Conservation (phyloP, 495 filamentous ascomycete species). For the Penicillium waksmanii region DNA sequence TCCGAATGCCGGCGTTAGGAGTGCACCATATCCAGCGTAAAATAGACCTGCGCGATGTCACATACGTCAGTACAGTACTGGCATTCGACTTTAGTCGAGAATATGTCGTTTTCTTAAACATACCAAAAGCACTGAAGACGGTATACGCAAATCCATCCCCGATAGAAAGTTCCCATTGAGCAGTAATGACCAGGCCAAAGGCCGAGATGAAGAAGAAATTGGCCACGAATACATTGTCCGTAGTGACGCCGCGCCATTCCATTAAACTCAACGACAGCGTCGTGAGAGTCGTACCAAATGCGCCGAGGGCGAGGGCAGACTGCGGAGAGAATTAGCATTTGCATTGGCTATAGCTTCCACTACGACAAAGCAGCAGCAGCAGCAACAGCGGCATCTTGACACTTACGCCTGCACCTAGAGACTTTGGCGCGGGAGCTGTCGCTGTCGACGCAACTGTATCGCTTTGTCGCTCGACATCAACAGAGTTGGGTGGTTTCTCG, state of each 20-base stretch:
- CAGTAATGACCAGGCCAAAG: constrained; percentile 53
- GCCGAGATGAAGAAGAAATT: constrained; percentile 56
- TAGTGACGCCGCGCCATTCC: constrained; percentile 52
- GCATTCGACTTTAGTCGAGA: too few relatives aligned
- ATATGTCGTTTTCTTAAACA: background rate
- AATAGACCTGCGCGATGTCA: constrained; percentile 37
- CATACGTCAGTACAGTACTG: too few relatives aligned
- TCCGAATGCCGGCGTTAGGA: constrained; percentile 45
- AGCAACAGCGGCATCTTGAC: constrained; percentile 8
- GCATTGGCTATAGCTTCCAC: too few relatives aligned
- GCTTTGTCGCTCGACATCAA: constrained; percentile 27
- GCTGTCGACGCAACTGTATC: background rate
- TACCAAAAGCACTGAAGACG: constrained; percentile 50
- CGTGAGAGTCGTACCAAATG: constrained; percentile 54
- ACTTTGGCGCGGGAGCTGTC: constrained; percentile 19
- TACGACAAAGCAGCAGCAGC: background rate
- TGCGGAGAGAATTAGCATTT: constrained; percentile 2
- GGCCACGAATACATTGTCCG: constrained; percentile 50
- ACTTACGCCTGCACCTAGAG: constrained; percentile 33
- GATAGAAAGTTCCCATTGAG: constrained; percentile 54
- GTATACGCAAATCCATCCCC: constrained; percentile 57
- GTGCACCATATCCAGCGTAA: constrained; percentile 46
- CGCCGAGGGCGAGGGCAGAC: constrained; percentile 53
- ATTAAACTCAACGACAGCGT: constrained; percentile 52
- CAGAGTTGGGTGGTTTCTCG: constrained; percentile 10